phyloP scores from a whole-genome alignment of 805 yeast species.

The Zygosaccharomyces pseudorouxii region DNA sequence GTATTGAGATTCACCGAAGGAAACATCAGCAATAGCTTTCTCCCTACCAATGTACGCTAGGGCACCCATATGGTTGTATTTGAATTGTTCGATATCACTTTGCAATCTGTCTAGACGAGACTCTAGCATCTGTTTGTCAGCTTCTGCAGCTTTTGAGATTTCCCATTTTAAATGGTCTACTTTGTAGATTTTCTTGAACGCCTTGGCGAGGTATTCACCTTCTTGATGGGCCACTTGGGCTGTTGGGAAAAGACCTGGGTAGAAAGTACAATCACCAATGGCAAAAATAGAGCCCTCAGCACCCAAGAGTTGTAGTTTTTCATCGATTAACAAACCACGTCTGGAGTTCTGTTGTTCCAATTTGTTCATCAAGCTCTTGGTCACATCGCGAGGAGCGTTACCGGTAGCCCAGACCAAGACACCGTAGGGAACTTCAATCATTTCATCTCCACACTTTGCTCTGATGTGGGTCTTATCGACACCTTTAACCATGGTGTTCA shows the following conservation, averaged over 20 bases:
- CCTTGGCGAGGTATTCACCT: slow-evolving; percentile 73
- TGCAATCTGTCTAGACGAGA: slow-evolving; percentile 42
- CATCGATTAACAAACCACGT: slow-evolving; percentile 86
- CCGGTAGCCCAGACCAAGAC: slow-evolving; percentile 97
- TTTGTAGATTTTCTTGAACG: slow-evolving; percentile 60
- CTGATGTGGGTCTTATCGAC: slow-evolving; percentile 68
- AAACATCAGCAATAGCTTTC: slow-evolving; percentile 88
- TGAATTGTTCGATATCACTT: slow-evolving; percentile 55
- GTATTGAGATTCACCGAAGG: slow-evolving; percentile 69
- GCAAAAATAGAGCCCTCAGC: slow-evolving; percentile 71
- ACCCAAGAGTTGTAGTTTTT: slow-evolving; percentile 77
- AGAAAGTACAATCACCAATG: slow-evolving; percentile 89
- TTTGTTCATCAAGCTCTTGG: slow-evolving; percentile 58
- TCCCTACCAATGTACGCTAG: slow-evolving; percentile 92
- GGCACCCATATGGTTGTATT: slow-evolving; percentile 86
- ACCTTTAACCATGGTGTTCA: slow-evolving; percentile 83
- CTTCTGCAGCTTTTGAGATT: slow-evolving; percentile 36
- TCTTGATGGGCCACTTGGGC: slow-evolving; percentile 97
- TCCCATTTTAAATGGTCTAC: slow-evolving; percentile 54
- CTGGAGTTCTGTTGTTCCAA: slow-evolving; percentile 76
- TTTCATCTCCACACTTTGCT: slow-evolving; percentile 62
- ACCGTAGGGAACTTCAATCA: slow-evolving; percentile 87
- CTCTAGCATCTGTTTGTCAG: slow-evolving; percentile 37
- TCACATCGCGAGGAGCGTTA: slow-evolving; percentile 79
- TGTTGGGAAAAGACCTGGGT: slow-evolving; percentile 86